A percentile compares a stretch with the other conserved stretches of the same genome.
Evolutionary conservation across 2,329 filamentous ascomycete genomes (phyloP).

Genomic region (Xylaria multiplex): DNA sequence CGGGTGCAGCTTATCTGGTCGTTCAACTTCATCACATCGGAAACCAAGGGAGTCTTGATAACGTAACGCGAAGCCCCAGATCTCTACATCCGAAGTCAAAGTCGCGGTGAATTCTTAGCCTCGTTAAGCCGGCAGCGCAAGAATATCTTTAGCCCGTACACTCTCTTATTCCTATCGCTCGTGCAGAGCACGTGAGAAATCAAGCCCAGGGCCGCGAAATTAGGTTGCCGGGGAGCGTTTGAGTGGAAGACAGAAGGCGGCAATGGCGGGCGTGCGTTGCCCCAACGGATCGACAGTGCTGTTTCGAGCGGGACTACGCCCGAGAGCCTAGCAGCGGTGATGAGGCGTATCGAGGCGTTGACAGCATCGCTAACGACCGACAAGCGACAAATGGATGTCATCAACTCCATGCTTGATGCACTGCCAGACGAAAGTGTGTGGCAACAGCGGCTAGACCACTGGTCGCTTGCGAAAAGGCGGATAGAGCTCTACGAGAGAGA

Average conservation of each 20-base stretch:
- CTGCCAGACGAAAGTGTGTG: not conserved
- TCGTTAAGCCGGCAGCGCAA: not conserved
- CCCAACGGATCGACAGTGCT: not conserved
- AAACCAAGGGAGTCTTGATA: conserved; percentile 11
- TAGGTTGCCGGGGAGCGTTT: not conserved
- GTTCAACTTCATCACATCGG: conserved; percentile 4
- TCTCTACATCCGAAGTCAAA: not conserved
- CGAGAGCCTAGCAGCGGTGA: not conserved
- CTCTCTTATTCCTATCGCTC: conserved; percentile 1
- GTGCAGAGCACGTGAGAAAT: not conserved
- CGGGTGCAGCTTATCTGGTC: conserved; percentile 13
- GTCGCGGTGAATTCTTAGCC: not conserved
- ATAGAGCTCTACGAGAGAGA: conserved; percentile 5
- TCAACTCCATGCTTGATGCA: conserved; percentile 6
- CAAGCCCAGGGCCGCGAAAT: not conserved
- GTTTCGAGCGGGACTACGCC: not conserved
- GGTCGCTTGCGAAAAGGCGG: not conserved
- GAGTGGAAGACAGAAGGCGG: not conserved
- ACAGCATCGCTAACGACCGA: conserved; percentile 1
- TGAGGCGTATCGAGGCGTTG: conserved; percentile 3
- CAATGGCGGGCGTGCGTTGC: not conserved
- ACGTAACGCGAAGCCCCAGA: not conserved
- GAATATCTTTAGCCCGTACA: conserved; percentile 11
- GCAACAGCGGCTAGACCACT: not conserved
- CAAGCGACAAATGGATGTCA: conserved; percentile 2